A percentile compares a stretch with the other conserved stretches of the same genome.
Evolutionary conservation across 2,329 filamentous ascomycete genomes (phyloP).

Genomic region (Endoconidiophora polonica): DNA sequence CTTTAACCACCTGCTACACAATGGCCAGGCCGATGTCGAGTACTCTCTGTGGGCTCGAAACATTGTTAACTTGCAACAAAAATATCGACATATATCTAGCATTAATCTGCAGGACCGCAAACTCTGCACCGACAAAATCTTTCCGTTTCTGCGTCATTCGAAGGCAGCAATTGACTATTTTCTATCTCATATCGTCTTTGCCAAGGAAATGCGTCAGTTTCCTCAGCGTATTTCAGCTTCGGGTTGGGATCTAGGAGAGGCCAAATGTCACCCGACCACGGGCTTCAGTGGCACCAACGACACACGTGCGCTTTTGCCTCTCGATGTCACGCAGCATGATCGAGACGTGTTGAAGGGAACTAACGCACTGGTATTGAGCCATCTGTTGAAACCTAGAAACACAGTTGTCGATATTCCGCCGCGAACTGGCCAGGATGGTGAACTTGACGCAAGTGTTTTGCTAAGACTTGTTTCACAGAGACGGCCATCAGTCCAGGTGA

Average conservation of each 20-base stretch:
- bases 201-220: slow-evolving; percentile 46
- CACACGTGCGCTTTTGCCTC: slow-evolving; percentile 38
- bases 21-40: slow-evolving; percentile 34
- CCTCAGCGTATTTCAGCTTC: slow-evolving; percentile 45
- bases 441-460: slow-evolving; percentile 24
- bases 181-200: slow-evolving; percentile 40
- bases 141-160: slow-evolving; percentile 32
- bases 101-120: slow-evolving; percentile 42
- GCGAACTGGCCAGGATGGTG: background rate
- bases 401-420: slow-evolving; percentile 20
- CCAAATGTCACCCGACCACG: slow-evolving; percentile 32
- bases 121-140: slow-evolving; percentile 33
- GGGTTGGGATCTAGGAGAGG: slow-evolving; percentile 46
- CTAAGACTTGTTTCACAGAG: slow-evolving; percentile 27
- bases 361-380: slow-evolving; percentile 46
- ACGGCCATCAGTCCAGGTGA: slow-evolving; percentile 31
- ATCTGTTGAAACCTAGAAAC: slow-evolving; percentile 40
- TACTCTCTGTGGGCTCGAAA: slow-evolving; percentile 33
- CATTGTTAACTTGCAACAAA: slow-evolving; percentile 18
- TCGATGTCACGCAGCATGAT: slow-evolving; percentile 39
- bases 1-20: slow-evolving; percentile 30
- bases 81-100: slow-evolving; percentile 26
- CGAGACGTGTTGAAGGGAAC: slow-evolving; percentile 40
- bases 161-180: slow-evolving; percentile 48
- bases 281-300: slow-evolving; percentile 61